phyloP scores from a whole-genome alignment of 2,329 filamentous ascomycete species.

The Gaeumannomyces sp. region DNA sequence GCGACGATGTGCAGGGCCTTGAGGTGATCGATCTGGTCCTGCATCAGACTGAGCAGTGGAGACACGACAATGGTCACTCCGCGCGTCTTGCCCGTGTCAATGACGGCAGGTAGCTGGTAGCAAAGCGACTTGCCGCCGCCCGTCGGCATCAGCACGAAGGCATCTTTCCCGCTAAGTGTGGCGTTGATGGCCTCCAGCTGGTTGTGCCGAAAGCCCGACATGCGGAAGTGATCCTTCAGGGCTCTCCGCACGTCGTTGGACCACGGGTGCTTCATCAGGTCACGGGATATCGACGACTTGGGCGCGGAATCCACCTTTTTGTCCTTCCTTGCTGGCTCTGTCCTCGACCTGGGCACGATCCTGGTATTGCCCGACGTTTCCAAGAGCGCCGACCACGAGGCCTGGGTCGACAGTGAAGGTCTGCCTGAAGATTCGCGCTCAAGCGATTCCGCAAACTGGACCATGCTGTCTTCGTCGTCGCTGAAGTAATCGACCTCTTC shows the following conservation, averaged over 20 bases:
- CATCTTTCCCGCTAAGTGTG: constrained; percentile 78
- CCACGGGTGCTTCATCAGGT: constrained; percentile 67
- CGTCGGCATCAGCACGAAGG: constrained; percentile 96
- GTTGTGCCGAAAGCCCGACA: constrained; percentile 82
- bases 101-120: constrained; percentile 87
- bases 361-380: constrained; percentile 43
- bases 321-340: constrained; percentile 22
- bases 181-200: constrained; percentile 96
- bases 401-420: constrained; percentile 14
- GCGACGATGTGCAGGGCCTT: constrained; percentile 70
- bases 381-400: constrained; percentile 33
- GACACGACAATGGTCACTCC: constrained; percentile 95
- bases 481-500: constrained; percentile 19
- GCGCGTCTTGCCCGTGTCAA: constrained; percentile 70
- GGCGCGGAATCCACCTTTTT: constrained; percentile 10
- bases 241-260: constrained; percentile 75
- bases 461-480: constrained; percentile 35
- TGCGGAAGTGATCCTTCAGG: constrained; percentile 76
- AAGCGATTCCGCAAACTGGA: constrained; percentile 44
- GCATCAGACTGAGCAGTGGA: constrained; percentile 90
- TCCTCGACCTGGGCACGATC: constrained; percentile 26
- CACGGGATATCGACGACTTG: constrained; percentile 35
- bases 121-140: constrained; percentile 95
- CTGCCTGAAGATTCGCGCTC: constrained; percentile 34
- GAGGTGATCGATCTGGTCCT: constrained; percentile 88